Evolutionary conservation across 305 asterid genomes (phyloP).

Genomic region (Fraxinus albicans): DNA sequence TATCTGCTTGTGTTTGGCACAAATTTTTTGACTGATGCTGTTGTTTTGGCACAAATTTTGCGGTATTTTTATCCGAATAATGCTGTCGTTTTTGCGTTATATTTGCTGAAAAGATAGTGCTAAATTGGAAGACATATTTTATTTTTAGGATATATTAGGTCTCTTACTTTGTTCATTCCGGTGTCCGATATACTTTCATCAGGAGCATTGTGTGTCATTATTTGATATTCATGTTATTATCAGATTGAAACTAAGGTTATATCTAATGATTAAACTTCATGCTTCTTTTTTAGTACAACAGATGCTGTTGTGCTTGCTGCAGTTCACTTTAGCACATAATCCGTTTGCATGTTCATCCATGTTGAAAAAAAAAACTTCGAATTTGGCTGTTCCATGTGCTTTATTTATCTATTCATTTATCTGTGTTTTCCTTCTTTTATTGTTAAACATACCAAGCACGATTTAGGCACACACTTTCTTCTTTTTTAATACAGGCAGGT

Average conservation of each 20-base stretch:
- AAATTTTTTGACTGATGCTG: neutral
- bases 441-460: neutral
- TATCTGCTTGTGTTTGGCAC: neutral
- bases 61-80: no score
- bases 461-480: constrained; percentile 7
- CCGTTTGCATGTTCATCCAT: neutral
- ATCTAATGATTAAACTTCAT: neutral
- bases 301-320: neutral
- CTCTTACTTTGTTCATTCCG: neutral
- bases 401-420: neutral
- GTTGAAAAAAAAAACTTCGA: neutral
- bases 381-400: neutral
- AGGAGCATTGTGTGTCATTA: neutral
- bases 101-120: no score
- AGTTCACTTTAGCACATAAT: neutral
- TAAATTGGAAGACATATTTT: neutral
- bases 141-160: neutral
- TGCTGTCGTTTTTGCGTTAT: no score
- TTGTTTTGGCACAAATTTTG: neutral
- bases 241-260: neutral
- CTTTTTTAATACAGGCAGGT: constrained; percentile 65
- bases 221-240: neutral
- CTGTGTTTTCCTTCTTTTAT: neutral
- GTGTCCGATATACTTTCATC: neutral
- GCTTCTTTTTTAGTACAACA: neutral